Percentiles rank a stretch among this genome's conserved stretches.
These are phyloP conservation scores for Colletotrichum horii DNA, from an alignment of 2,329 filamentous ascomycete genomes.

Conservation along the genomic window DNA sequence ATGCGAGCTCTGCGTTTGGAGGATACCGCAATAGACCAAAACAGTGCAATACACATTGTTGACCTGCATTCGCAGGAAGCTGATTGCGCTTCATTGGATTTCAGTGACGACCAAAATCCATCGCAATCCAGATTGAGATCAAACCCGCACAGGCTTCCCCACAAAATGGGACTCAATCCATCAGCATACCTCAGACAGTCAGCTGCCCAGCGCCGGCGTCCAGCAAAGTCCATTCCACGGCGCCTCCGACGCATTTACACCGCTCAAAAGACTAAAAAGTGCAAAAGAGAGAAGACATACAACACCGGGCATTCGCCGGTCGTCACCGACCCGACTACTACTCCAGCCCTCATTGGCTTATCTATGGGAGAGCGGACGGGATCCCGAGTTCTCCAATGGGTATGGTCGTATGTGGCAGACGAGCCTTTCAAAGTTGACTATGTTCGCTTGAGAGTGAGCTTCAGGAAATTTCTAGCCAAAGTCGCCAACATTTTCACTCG, in stretches of 20 bases:
- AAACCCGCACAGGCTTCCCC: neutral
- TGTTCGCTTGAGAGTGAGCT: neutral
- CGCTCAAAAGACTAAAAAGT: neutral
- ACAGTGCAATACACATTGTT: neutral
- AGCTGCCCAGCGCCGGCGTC: neutral
- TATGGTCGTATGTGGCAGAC: neutral
- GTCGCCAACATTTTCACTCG: neutral
- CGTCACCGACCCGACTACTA: too few species aligned
- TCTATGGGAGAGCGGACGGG: too few species aligned
- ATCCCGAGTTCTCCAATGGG: too few species aligned
- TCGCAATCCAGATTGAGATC: neutral
- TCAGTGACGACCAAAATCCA: neutral
- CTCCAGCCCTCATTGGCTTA: too few species aligned
- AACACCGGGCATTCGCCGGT: neutral
- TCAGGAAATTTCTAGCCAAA: too few species aligned
- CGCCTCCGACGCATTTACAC: neutral
- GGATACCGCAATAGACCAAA: neutral
- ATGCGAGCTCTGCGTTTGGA: neutral
- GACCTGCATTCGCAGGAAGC: neutral
- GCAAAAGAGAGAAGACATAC: neutral
- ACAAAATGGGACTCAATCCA: neutral
- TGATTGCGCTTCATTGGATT: neutral
- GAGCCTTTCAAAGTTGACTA: neutral
- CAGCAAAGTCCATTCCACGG: neutral
- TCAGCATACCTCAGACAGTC: neutral